These are phyloP conservation scores for Xylaria sp. DNA, from an alignment of 2,329 filamentous ascomycete species.

Conservation along the genomic window DNA sequence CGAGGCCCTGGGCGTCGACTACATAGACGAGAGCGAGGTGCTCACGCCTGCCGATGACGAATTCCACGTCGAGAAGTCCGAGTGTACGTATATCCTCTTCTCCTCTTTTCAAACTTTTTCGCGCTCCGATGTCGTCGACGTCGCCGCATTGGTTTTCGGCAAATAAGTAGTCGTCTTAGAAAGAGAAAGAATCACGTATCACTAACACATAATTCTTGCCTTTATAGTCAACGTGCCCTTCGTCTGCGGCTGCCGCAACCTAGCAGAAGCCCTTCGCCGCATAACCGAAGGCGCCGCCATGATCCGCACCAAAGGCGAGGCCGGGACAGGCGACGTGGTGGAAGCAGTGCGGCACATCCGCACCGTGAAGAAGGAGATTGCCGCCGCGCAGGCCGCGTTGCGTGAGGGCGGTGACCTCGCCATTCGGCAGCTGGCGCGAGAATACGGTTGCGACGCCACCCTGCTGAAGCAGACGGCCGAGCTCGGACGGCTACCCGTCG, in stretches of 20 bases:
- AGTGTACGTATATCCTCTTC: constrained; percentile 53
- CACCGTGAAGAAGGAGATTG: constrained; percentile 85
- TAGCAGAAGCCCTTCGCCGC: constrained; percentile 90
- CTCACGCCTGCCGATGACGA: constrained; percentile 91
- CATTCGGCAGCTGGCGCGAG: constrained; percentile 78
- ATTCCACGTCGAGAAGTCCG: constrained; percentile 90
- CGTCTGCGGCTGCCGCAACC: constrained; percentile 94
- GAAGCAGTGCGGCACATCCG: constrained; percentile 98
- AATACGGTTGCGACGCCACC: constrained; percentile 80
- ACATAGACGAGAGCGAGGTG: constrained; percentile 98
- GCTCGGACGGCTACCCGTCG: constrained; percentile 88
- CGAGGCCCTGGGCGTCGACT: constrained; percentile 93
- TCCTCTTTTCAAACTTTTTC: too few species aligned
- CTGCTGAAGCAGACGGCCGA: constrained; percentile 88
- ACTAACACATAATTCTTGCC: constrained; percentile 3
- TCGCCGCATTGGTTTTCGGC: background rate
- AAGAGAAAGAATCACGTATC: background rate
- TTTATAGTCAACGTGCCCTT: constrained; percentile 76
- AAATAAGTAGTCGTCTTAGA: background rate
- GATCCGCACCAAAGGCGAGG: constrained; percentile 99
- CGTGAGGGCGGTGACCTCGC: constrained; percentile 61
- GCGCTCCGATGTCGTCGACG: background rate
- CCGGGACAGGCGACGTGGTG: constrained; percentile 95
- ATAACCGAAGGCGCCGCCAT: constrained; percentile 96
- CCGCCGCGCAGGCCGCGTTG: constrained; percentile 80